A percentile compares a stretch with the other conserved stretches of the same genome.
Evolutionary conservation across 768 basidiomycete species (phyloP).

Genomic region (Exsudoporus frostii): DNA sequence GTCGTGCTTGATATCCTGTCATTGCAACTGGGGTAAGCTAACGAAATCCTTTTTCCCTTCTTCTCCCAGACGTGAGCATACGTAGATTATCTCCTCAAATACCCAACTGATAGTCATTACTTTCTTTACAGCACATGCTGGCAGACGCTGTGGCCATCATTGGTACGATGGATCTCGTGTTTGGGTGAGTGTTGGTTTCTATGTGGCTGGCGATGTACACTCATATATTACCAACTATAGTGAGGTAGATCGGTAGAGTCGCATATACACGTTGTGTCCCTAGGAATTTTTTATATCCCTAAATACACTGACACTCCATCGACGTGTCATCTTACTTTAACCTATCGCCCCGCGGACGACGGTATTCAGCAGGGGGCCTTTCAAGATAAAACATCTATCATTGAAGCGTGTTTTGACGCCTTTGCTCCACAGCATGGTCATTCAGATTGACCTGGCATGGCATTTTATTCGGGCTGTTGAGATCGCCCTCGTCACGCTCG

Average conservation of each 20-base stretch:
- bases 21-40: background rate
- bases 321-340: background rate
- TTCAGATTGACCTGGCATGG: too few species aligned
- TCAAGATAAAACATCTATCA: background rate
- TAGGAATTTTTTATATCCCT: background rate
- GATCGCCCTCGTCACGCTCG: too few species aligned
- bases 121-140: conserved; percentile 71
- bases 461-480: background rate
- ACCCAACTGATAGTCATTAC: conserved; percentile 13
- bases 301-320: conserved; percentile 6
- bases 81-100: background rate
- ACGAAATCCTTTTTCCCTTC: conserved; percentile 1
- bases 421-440: background rate
- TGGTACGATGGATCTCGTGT: conserved; percentile 98
- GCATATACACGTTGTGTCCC: conserved; percentile 5
- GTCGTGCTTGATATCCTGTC: conserved; percentile 27
- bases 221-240: conserved; percentile 5
- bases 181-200: conserved; percentile 62
- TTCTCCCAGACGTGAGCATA: conserved; percentile 37
- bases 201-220: background rate
- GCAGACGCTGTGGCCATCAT: conserved; percentile 96
- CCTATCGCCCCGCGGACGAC: background rate
- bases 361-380: background rate
- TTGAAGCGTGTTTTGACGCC: background rate
- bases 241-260: conserved; percentile 32